Percentiles rank a stretch among this genome's conserved stretches.
Evolutionary conservation across 257 asterid species (phyloP).

Genomic region (Capsicum baccatum): DNA sequence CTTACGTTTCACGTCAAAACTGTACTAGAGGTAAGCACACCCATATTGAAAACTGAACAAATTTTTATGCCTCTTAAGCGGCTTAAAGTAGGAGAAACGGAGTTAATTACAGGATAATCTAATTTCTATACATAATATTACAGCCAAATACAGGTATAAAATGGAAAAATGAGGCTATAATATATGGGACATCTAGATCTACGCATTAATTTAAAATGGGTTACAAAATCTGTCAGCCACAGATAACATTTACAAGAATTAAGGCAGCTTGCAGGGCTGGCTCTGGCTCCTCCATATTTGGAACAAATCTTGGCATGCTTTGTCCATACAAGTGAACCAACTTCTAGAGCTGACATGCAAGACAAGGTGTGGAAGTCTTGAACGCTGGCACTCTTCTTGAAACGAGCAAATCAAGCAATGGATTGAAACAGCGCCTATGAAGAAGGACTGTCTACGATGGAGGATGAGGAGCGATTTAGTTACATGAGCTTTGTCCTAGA

Average conservation of each 20-base stretch:
- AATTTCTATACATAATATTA: constrained; percentile 29
- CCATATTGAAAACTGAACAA: not conserved
- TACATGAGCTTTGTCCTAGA: constrained; percentile 50
- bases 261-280: constrained; percentile 10
- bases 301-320: constrained; percentile 20
- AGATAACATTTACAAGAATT: constrained; percentile 7
- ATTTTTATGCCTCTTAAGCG: not conserved
- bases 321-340: not conserved
- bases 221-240: constrained; percentile 37
- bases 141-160: constrained; percentile 25
- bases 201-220: constrained; percentile 30
- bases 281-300: not conserved
- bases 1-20: not conserved
- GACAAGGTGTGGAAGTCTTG: not conserved
- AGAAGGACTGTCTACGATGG: constrained; percentile 43
- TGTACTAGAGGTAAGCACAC: not conserved
- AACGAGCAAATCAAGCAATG: not conserved
- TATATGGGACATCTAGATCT: constrained; percentile 33
- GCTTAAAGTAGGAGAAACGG: not conserved
- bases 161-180: constrained; percentile 23
- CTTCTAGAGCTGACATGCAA: constrained; percentile 21
- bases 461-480: constrained; percentile 51
- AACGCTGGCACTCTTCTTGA: not conserved
- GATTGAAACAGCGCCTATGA: constrained; percentile 36
- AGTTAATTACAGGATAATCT: constrained; percentile 28